Percentiles rank a stretch among this genome's conserved stretches.
Evolutionary conservation across 257 asterid genomes (phyloP).

Genomic region (Jaltomata sinuosa): DNA sequence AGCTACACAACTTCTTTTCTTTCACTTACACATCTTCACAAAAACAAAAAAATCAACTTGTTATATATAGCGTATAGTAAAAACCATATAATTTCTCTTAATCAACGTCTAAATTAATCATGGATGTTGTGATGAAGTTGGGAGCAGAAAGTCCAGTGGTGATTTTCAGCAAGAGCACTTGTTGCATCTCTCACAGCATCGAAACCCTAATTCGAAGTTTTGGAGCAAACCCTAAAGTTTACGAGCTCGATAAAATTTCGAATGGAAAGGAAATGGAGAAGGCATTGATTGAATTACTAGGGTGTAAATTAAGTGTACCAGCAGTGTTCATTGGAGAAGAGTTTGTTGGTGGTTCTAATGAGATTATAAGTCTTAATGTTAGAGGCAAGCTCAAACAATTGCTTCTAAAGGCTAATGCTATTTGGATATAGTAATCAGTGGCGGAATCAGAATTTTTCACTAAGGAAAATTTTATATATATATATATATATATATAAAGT

Average conservation of each 20-base stretch:
- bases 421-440: background rate
- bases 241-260: background rate
- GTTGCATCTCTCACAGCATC: background rate
- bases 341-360: background rate
- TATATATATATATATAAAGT: background rate
- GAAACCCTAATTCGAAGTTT: background rate
- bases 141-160: background rate
- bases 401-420: background rate
- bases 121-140: constrained; percentile 1
- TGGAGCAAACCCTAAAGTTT: background rate
- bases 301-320: background rate
- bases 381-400: background rate
- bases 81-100: background rate
- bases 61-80: background rate
- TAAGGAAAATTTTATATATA: background rate
- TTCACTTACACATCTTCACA: background rate
- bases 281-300: constrained; percentile 1
- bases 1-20: background rate
- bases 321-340: background rate
- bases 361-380: background rate
- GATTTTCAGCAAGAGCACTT: background rate
- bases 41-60: background rate
- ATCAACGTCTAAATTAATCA: background rate
- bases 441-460: background rate
- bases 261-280: background rate